A percentile compares a stretch with the other conserved stretches of the same genome.
Evolutionary conservation across 768 basidiomycete species (phyloP).

Genomic region (Tylopilus sp.): DNA sequence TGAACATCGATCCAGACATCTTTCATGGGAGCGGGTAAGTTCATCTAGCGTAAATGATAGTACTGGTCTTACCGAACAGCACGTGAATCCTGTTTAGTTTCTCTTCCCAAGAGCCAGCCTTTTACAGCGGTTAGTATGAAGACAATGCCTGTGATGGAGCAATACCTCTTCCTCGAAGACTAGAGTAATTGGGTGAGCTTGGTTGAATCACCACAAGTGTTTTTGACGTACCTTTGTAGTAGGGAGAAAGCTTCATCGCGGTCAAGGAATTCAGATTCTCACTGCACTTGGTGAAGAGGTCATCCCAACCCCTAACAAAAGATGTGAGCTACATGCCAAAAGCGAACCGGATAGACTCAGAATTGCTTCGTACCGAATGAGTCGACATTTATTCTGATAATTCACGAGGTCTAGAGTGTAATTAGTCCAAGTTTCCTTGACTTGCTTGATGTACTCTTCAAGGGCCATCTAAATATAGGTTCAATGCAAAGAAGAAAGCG

Average conservation of each 20-base stretch:
- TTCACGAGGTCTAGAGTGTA: constrained; percentile 96
- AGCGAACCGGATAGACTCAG: neutral
- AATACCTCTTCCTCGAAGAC: constrained; percentile 86
- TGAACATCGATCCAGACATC: constrained; percentile 99
- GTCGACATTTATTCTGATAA: constrained; percentile 97
- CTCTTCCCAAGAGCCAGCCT: constrained; percentile 94
- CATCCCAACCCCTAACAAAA: constrained; percentile 83
- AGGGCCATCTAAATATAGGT: constrained; percentile 71
- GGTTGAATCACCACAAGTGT: neutral
- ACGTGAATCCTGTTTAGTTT: constrained; percentile 96
- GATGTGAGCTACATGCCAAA: constrained; percentile 4
- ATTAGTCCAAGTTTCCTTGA: constrained; percentile 95
- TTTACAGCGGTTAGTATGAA: constrained; percentile 7
- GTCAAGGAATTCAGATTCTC: constrained; percentile 95
- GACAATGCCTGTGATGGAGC: neutral
- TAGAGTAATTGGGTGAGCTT: constrained; percentile 26
- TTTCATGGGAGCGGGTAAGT: constrained; percentile 28
- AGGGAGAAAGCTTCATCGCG: constrained; percentile 97
- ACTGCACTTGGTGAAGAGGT: constrained; percentile 93
- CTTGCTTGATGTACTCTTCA: constrained; percentile 93
- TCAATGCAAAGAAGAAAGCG: constrained; percentile 7
- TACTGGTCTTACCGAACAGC: constrained; percentile 69
- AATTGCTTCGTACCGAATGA: constrained; percentile 62
- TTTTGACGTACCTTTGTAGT: constrained; percentile 77
- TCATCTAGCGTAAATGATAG: neutral